These are phyloP conservation scores for Leccinum sublutescens DNA, from an alignment of 768 basidiomycete genomes.

Conservation along the genomic window DNA sequence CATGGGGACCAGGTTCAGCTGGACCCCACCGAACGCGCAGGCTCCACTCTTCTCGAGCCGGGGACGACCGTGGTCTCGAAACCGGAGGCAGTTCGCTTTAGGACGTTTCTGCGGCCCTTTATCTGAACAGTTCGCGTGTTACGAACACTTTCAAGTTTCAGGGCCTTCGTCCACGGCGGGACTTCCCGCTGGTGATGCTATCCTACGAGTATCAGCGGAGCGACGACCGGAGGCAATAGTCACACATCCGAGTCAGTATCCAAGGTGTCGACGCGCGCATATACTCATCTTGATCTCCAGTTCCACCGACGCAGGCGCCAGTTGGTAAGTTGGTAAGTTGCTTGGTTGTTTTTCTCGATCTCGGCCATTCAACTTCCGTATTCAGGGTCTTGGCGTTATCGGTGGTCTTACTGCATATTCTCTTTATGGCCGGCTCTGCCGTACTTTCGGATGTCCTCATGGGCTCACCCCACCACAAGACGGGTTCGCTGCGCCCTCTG, in stretches of 20 bases:
- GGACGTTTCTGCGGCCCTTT: constrained; percentile 51
- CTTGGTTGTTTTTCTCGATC: neutral
- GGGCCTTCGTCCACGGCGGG: constrained; percentile 74
- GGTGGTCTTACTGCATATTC: constrained; percentile 48
- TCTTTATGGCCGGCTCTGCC: constrained; percentile 19
- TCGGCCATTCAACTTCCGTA: constrained; percentile 5
- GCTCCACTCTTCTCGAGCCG: constrained; percentile 61
- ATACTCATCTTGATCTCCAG: constrained; percentile 15
- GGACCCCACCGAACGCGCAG: constrained; percentile 63
- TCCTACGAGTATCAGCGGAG: constrained; percentile 48
- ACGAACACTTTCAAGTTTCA: constrained; percentile 39
- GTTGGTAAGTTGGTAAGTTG: constrained; percentile 36
- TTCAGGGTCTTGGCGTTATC: constrained; percentile 45
- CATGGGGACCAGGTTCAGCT: constrained; percentile 64
- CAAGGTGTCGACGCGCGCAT: neutral
- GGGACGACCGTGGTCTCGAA: constrained; percentile 48
- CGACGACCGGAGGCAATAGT: constrained; percentile 22
- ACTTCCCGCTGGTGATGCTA: constrained; percentile 71
- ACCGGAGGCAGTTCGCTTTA: constrained; percentile 31
- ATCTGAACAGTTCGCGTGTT: constrained; percentile 42
- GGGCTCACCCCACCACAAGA: constrained; percentile 25
- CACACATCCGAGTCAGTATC: constrained; percentile 22
- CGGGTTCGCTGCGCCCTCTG: constrained; percentile 17
- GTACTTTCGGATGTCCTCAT: constrained; percentile 18
- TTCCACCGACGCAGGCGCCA: constrained; percentile 42